phyloP scores from a whole-genome alignment of 2,329 filamentous ascomycete species.

The Colletotrichum sp. region DNA sequence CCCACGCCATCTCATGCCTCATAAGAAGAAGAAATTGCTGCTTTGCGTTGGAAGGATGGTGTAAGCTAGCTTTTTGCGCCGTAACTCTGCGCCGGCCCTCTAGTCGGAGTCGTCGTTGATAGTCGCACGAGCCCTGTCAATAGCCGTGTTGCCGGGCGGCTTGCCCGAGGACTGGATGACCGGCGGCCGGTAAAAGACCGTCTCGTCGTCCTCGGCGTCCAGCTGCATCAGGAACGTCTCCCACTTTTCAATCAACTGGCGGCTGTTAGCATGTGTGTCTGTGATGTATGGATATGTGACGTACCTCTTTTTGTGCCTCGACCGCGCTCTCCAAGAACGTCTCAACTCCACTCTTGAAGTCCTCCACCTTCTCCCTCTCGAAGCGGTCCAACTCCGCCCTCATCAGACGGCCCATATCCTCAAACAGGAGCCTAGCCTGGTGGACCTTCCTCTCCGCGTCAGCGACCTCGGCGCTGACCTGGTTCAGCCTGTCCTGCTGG shows the following conservation, averaged over 20 bases:
- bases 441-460: constrained; percentile 94
- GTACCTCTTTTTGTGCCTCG: constrained; percentile 97
- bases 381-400: constrained; percentile 89
- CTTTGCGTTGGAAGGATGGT: constrained; percentile 2
- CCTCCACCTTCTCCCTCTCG: constrained; percentile 96
- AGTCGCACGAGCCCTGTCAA: constrained; percentile 62
- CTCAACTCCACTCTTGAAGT: constrained; percentile 98
- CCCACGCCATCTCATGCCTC: not conserved
- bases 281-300: constrained; percentile 24
- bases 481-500: constrained; percentile 93
- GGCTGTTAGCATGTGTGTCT: not conserved
- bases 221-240: constrained; percentile 97
- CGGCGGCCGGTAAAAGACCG: constrained; percentile 68
- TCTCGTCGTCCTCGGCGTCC: constrained; percentile 88
- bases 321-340: constrained; percentile 97
- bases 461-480: constrained; percentile 90
- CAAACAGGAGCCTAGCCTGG: constrained; percentile 87
- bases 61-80: constrained; percentile 2
- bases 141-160: constrained; percentile 60
- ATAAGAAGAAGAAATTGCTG: not conserved
- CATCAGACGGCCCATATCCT: constrained; percentile 97
- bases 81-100: constrained; percentile 21
- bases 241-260: constrained; percentile 82
- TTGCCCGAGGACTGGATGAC: constrained; percentile 58
- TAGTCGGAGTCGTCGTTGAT: constrained; percentile 67